A percentile compares a stretch with the other conserved stretches of the same genome.
phyloP scores from a whole-genome alignment of 768 basidiomycete genomes.

The Hortiboletus campestris region DNA sequence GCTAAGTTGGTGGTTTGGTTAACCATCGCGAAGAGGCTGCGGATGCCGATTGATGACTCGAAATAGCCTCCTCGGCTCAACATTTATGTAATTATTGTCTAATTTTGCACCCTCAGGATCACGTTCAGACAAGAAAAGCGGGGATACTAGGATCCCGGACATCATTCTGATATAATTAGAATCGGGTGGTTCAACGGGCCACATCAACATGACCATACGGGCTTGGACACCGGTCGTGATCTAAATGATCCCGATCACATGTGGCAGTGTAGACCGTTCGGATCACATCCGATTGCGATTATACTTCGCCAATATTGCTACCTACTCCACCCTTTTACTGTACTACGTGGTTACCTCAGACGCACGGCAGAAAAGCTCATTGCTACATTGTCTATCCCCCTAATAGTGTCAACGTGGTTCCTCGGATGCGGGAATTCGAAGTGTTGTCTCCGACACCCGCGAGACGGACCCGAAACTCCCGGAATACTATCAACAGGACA shows the following conservation, averaged over 20 bases:
- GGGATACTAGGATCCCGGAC: neutral
- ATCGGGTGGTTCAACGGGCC: neutral
- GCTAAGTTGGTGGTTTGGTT: neutral
- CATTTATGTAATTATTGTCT: no score
- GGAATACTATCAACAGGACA: no score
- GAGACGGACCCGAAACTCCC: neutral
- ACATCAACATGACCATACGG: no score
- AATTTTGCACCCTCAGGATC: neutral
- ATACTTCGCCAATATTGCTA: no score
- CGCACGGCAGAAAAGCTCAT: no score
- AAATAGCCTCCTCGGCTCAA: neutral
- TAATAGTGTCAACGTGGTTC: no score
- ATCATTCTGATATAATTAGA: neutral
- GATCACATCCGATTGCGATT: no score
- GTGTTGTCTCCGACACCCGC: neutral
- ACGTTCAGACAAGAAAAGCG: neutral
- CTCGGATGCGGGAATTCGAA: neutral
- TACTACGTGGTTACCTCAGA: no score
- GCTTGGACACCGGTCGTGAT: neutral
- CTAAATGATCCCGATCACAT: neutral
- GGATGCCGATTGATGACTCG: neutral
- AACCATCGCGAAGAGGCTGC: neutral
- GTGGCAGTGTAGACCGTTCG: no score
- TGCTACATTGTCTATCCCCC: no score
- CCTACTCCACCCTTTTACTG: no score